A percentile compares a stretch with the other conserved stretches of the same genome.
Evolutionary conservation across 495 filamentous ascomycete species (phyloP).

Genomic region (Annulohypoxylon bovei): DNA sequence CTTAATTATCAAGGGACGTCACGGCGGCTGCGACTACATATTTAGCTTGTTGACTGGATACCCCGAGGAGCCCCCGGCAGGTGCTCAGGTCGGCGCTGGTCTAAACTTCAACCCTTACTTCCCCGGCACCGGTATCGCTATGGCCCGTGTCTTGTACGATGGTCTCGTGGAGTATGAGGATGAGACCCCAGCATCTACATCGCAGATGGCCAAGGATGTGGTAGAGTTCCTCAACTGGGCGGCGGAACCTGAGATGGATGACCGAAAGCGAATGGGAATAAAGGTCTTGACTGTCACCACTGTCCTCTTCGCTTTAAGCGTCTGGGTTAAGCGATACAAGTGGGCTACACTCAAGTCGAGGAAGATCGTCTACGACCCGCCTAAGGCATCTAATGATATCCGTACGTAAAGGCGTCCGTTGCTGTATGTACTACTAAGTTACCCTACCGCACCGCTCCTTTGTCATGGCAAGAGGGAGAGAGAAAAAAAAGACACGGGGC

Average conservation of each 20-base stretch:
- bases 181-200: slow-evolving; percentile 89
- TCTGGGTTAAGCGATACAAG: slow-evolving; percentile 99
- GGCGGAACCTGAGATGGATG: slow-evolving; percentile 98
- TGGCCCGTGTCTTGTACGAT: slow-evolving; percentile 98
- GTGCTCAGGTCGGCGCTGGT: slow-evolving; percentile 79
- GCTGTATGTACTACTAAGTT: slow-evolving; percentile 58
- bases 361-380: slow-evolving; percentile 88
- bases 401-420: slow-evolving; percentile 49
- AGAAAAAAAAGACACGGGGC: slow-evolving; percentile 44
- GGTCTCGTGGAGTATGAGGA: slow-evolving; percentile 99
- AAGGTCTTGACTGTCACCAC: slow-evolving; percentile 84
- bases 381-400: slow-evolving; percentile 54
- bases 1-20: slow-evolving; percentile 96
- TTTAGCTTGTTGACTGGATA: slow-evolving; percentile 98
- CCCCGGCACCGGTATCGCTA: slow-evolving; percentile 97
- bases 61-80: slow-evolving; percentile 93
- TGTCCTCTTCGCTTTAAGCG: slow-evolving; percentile 82
- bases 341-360: slow-evolving; percentile 95
- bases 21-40: slow-evolving; percentile 98
- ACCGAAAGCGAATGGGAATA: slow-evolving; percentile 99
- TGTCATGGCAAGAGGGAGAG: slow-evolving; percentile 48
- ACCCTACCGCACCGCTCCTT: slow-evolving; percentile 48
- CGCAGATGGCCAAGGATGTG: slow-evolving; percentile 99
- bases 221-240: slow-evolving; percentile 99
- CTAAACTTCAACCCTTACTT: slow-evolving; percentile 99